Base-by-base conservation (phyloP, 208 protist species). In the Leishmania major region DNA sequence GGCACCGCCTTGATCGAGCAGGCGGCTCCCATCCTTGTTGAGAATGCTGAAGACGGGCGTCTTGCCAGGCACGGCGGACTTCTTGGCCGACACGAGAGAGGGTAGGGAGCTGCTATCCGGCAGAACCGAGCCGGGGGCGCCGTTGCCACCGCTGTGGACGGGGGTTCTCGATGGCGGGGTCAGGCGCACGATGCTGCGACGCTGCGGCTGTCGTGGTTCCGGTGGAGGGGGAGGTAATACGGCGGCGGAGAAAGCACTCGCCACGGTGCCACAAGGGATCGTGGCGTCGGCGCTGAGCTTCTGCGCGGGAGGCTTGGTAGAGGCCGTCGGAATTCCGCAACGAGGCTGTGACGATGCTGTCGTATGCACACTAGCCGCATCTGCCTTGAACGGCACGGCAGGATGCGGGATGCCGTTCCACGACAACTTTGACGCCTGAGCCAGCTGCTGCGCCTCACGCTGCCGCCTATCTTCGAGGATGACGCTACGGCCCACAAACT, bases 401-500 rank as follows among this genome's bases (percentile, higher is more conserved):
- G 76, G 80, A 45, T 64, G 25, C 2, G 62, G 77, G 15, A 73
- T 64, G 6, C 77, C 77, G 59, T 43, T 74, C 17, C 59, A 70
- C 10, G 77, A 73, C 76, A 51, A 51, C 37, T 55, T 78, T 40
- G 81, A 78, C 43, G 67, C 70, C 37, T 75, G 62, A 37, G 62
- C 57, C 40, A 47, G 67, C 47, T 73, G 66, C 57, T 81, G 74
- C 37, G 84, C 80, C 60, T 93, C 87, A 19, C 87, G 87, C 74
- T 84, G 83, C 62, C 86, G 82, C 51, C 86, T 82, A 64, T 93
- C 75, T 7, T 90, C 88, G 17, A 93, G 80, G 31, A 93, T 84
- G 51, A 81, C 88, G 81, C 91, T 95, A 45, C 90, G 92, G 51
- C 91, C 91, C 8, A 92, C 84, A 69, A 90, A 94, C n/a, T 73